Conservation (phyloP, 1,139 yeast species). For the Debaryomyces subglobosus region DNA sequence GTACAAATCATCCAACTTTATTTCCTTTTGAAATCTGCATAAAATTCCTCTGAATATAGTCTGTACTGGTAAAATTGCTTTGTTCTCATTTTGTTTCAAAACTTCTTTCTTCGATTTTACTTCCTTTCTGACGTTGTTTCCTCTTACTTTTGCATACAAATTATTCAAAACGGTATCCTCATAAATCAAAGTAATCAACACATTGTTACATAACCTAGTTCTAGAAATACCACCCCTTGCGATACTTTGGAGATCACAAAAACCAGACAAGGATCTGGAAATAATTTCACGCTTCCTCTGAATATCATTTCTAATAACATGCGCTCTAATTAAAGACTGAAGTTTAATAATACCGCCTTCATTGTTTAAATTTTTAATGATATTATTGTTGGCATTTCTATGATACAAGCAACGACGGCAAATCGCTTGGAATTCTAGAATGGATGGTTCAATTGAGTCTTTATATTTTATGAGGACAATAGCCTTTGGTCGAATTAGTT, state of each 20-base stretch:
- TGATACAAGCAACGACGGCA: slow-evolving; percentile 32
- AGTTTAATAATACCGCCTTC: slow-evolving; percentile 27
- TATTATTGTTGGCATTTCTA: slow-evolving; percentile 16
- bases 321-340: slow-evolving; percentile 41
- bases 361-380: slow-evolving; percentile 18
- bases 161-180: slow-evolving; percentile 41
- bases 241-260: slow-evolving; percentile 51
- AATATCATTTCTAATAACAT: slow-evolving; percentile 25
- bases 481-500: slow-evolving; percentile 24
- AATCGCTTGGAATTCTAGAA: slow-evolving; percentile 38
- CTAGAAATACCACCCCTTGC: slow-evolving; percentile 57
- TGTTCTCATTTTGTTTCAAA: slow-evolving; percentile 24
- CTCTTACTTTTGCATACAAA: slow-evolving; percentile 51
- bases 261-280: slow-evolving; percentile 13
- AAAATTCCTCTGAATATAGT: slow-evolving; percentile 50
- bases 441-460: slow-evolving; percentile 25
- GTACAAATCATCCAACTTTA: slow-evolving; percentile 55
- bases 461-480: slow-evolving; percentile 27
- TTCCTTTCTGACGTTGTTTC: slow-evolving; percentile 39
- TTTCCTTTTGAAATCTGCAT: slow-evolving; percentile 52
- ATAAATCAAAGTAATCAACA: slow-evolving; percentile 44
- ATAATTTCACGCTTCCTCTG: slow-evolving; percentile 21
- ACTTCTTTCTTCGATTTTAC: slow-evolving; percentile 24
- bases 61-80: slow-evolving; percentile 34
- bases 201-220: slow-evolving; percentile 45